Evolutionary conservation across 2,329 filamentous ascomycete genomes (phyloP).

Genomic region (Epichloe baconii): DNA sequence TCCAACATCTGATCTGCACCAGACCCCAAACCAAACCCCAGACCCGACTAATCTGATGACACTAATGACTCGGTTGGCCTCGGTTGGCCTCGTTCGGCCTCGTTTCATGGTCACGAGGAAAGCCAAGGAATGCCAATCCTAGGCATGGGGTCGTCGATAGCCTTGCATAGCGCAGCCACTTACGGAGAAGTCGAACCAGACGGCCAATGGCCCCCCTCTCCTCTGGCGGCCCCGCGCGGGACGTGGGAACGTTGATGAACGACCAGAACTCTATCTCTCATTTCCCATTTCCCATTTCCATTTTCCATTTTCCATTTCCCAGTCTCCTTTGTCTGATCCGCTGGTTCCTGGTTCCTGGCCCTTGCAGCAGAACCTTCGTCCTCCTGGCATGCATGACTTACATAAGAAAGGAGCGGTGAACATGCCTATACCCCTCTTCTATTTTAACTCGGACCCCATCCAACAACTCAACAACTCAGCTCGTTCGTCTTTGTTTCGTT

Average conservation of each 20-base stretch:
- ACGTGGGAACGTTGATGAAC: neutral
- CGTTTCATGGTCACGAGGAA: neutral
- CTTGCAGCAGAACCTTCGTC: neutral
- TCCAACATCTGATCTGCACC: no score
- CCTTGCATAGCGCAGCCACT: neutral
- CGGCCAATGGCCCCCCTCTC: neutral
- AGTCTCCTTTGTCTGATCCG: neutral
- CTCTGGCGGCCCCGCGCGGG: neutral
- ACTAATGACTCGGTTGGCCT: neutral
- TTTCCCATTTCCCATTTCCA: no score
- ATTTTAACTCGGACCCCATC: no score
- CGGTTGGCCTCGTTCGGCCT: neutral
- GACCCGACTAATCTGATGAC: neutral
- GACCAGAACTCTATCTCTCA: no score
- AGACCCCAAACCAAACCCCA: no score
- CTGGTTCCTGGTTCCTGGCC: neutral
- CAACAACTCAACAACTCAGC: no score
- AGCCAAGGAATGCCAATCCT: neutral
- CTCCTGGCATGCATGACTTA: neutral
- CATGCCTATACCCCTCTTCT: no score
- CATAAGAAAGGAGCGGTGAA: no score
- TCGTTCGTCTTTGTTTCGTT: no score
- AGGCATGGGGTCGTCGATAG: neutral
- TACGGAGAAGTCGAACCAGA: neutral
- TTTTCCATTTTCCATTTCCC: no score